Evolutionary conservation across 257 asterid species (phyloP), one percentile per base, ranked within the genome.

Genomic region (Misopates orontium): DNA sequence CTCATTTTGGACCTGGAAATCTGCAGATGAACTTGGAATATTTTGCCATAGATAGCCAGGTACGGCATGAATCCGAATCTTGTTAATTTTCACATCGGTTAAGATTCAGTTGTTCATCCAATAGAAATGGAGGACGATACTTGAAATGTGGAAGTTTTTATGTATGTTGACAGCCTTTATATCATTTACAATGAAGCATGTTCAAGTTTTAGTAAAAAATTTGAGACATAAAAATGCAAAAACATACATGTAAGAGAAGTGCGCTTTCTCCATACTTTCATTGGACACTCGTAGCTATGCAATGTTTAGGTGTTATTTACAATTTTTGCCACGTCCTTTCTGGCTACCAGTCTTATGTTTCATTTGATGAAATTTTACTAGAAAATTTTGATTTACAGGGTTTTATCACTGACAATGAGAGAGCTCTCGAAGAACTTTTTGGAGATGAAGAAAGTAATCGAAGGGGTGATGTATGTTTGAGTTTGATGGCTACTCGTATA

Each of bases 11-110:
- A 54, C 76, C 56, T 76, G 67, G 42, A 74, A 56, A 57, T 72
- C 25, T 75, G 75, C 98, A 94, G 99, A 90, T 94, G 99, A 94
- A 94, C 82, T 82, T 94, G 98, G 99, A 94, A 78, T 94, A 86
- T 73, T 88, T 90, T 56, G 82, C 99, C 57, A 82, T 88, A 56
- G 99, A 94, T 78, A 86, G 87, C 80, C 99, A 94, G 98, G 99
- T 94, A 83, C 49, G 49, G 52, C 49, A 68, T 74, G 68, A 72
- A 67, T 55, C 61, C 31, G 3, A 70, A 41, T 54, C 31, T 25
- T 60, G n/a, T 51, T 9, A 24, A 11, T 25, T 68, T 56, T 20
- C 62, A 39, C 22, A 17, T 13, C 56, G 63, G 10, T 50, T 50
- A 17, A 70, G 15, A 44, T 67, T 44, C 51, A 25, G 22, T 21